A percentile compares a stretch with the other conserved stretches of the same genome.
Evolutionary conservation across 2,329 filamentous ascomycete genomes (phyloP).

Genomic region (Sporothrix sp.): DNA sequence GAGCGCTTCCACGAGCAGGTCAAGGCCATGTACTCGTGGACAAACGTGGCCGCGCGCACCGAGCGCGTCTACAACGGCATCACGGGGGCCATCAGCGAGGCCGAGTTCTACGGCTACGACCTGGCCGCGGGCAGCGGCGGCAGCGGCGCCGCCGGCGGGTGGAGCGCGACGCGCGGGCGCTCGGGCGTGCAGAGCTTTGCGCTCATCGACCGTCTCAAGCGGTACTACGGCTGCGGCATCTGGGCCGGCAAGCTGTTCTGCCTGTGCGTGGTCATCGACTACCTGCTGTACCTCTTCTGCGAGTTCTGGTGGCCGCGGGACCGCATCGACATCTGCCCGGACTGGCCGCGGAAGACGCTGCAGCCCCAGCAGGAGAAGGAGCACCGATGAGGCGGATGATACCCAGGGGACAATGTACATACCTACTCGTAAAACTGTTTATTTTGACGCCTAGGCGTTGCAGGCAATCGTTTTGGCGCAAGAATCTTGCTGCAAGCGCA

Average conservation of each 20-base stretch:
- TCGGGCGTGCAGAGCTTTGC: constrained; percentile 74
- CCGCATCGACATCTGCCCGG: constrained; percentile 77
- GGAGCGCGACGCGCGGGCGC: constrained; percentile 61
- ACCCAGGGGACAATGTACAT: no score
- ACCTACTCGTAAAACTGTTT: no score
- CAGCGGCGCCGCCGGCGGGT: constrained; percentile 30
- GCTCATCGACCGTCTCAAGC: constrained; percentile 85
- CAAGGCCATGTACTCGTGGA: constrained; percentile 98
- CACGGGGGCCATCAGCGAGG: constrained; percentile 71
- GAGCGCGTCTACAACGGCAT: constrained; percentile 95
- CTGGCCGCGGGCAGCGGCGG: constrained; percentile 27
- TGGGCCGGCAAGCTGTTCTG: constrained; percentile 98
- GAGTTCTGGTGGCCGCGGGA: constrained; percentile 80
- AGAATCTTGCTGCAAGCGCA: no score
- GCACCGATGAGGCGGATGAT: no score
- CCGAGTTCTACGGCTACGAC: constrained; percentile 80
- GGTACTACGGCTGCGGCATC: constrained; percentile 95
- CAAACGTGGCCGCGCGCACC: constrained; percentile 84
- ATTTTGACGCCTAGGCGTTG: no score
- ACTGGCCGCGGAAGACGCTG: constrained; percentile 73
- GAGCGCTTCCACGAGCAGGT: constrained; percentile 96
- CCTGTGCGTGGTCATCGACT: constrained; percentile 87
- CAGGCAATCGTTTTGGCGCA: no score
- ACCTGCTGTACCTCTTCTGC: constrained; percentile 76
- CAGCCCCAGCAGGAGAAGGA: constrained; percentile 10